These are phyloP conservation scores for Xylaria curta DNA, from an alignment of 495 filamentous ascomycete species.

Conservation along the genomic window DNA sequence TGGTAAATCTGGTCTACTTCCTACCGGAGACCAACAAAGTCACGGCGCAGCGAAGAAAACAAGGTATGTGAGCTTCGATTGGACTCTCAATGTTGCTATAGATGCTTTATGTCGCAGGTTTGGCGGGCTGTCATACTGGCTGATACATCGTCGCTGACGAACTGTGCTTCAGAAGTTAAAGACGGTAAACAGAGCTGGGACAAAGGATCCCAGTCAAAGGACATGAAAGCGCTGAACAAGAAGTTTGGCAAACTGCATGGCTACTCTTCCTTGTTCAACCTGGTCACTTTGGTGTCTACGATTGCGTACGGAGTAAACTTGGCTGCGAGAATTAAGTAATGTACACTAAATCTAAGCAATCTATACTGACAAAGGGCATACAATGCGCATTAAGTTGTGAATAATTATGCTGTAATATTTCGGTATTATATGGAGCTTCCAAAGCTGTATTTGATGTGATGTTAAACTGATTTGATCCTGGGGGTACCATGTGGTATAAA, in stretches of 20 bases:
- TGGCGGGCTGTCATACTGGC: background rate
- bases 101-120: background rate
- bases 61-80: constrained; percentile 61
- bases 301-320: constrained; percentile 76
- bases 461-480: background rate
- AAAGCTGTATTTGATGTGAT: background rate
- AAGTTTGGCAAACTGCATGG: constrained; percentile 82
- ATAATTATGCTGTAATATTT: background rate
- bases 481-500: background rate
- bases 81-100: background rate
- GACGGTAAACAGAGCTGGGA: constrained; percentile 79
- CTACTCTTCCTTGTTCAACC: constrained; percentile 73
- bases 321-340: constrained; percentile 58
- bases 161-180: constrained; percentile 43
- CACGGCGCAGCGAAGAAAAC: constrained; percentile 76
- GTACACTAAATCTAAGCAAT: background rate
- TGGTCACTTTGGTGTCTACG: constrained; percentile 69
- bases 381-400: background rate
- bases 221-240: constrained; percentile 83
- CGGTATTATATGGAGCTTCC: background rate
- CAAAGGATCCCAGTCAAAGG: constrained; percentile 71
- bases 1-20: constrained; percentile 70
- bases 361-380: background rate
- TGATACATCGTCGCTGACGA: constrained; percentile 11
- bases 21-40: constrained; percentile 74